Conservation (phyloP, 1,284 basidiomycete genomes). For the Puccinia horiana region DNA sequence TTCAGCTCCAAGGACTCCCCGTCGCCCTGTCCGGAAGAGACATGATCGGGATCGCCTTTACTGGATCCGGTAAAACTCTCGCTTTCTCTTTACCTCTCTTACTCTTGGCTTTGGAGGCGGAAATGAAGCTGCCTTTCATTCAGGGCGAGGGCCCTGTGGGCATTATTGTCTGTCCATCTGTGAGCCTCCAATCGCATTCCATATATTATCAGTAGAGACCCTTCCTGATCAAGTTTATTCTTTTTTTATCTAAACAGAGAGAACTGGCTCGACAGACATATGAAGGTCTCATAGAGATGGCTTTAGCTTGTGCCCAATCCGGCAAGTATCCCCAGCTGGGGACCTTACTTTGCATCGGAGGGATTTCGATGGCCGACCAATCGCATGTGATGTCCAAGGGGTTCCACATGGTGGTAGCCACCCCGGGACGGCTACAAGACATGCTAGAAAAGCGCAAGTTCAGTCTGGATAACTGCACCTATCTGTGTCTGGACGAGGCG, state of each 20-base stretch:
- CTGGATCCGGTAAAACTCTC: slow-evolving; percentile 61
- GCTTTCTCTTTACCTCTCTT: slow-evolving; percentile 61
- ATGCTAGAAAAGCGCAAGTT: slow-evolving; percentile 85
- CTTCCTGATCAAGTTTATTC: neutral
- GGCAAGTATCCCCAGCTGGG: slow-evolving; percentile 81
- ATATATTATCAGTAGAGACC: neutral
- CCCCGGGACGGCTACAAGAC: slow-evolving; percentile 61
- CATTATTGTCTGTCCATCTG: slow-evolving; percentile 87
- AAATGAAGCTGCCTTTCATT: slow-evolving; percentile 81
- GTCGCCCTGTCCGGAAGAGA: slow-evolving; percentile 68
- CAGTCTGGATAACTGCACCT: slow-evolving; percentile 76
- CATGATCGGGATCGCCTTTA: slow-evolving; percentile 62
- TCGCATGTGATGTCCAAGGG: slow-evolving; percentile 83
- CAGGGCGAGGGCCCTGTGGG: slow-evolving; percentile 94
- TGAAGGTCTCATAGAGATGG: slow-evolving; percentile 87
- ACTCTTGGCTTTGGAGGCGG: slow-evolving; percentile 91
- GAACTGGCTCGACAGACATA: slow-evolving; percentile 94
- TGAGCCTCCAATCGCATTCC: slow-evolving; percentile 52
- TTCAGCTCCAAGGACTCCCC: slow-evolving; percentile 95
- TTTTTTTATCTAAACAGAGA: slow-evolving; percentile 60
- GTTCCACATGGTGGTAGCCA: slow-evolving; percentile 92
- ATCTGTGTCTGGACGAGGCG: slow-evolving; percentile 96
- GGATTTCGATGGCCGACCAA: slow-evolving; percentile 96
- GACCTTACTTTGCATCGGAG: slow-evolving; percentile 89
- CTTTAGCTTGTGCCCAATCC: slow-evolving; percentile 70